Conservation (phyloP, 2,329 filamentous ascomycete genomes). For the Incumbomyces lentus region DNA sequence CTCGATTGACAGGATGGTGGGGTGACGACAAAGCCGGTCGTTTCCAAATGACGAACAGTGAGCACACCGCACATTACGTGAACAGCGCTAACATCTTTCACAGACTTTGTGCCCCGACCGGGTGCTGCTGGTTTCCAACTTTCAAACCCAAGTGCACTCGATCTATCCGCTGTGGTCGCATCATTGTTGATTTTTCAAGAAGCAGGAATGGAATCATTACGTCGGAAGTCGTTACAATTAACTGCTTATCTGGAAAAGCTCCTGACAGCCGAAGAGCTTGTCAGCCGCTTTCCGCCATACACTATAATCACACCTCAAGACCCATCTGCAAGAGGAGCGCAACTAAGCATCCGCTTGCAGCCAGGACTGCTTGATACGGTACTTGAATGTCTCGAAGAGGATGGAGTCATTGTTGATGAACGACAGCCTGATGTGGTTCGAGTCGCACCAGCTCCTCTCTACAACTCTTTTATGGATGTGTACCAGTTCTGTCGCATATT, state of each 20-base stretch:
- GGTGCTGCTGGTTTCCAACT: conserved; percentile 75
- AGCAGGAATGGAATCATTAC: conserved; percentile 58
- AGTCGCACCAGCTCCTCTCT: conserved; percentile 73
- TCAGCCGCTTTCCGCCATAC: conserved; percentile 34
- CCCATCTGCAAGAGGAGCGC: conserved; percentile 60
- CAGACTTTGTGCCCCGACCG: conserved; percentile 60
- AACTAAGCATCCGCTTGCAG: conserved; percentile 62
- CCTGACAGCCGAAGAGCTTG: conserved; percentile 30
- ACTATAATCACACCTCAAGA: conserved; percentile 60
- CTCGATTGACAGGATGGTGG: conserved; percentile 74
- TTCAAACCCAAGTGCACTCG: conserved; percentile 72
- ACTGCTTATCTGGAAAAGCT: conserved; percentile 69
- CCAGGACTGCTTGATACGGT: conserved; percentile 62
- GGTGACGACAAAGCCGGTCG: conserved; percentile 65
- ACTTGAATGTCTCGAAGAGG: conserved; percentile 51
- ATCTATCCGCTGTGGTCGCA: conserved; percentile 63
- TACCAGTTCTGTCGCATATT: conserved; percentile 39
- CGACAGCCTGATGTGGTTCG: conserved; percentile 76
- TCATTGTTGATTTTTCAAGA: conserved; percentile 64
- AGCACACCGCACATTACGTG: conserved; percentile 3
- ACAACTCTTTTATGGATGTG: conserved; percentile 70
- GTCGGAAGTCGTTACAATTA: conserved; percentile 60
- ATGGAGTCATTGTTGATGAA: conserved; percentile 70
- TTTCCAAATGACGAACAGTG: conserved; percentile 70
- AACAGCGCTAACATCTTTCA: not conserved